phyloP scores from a whole-genome alignment of 768 basidiomycete genomes.

The Flagelloscypha sp. region DNA sequence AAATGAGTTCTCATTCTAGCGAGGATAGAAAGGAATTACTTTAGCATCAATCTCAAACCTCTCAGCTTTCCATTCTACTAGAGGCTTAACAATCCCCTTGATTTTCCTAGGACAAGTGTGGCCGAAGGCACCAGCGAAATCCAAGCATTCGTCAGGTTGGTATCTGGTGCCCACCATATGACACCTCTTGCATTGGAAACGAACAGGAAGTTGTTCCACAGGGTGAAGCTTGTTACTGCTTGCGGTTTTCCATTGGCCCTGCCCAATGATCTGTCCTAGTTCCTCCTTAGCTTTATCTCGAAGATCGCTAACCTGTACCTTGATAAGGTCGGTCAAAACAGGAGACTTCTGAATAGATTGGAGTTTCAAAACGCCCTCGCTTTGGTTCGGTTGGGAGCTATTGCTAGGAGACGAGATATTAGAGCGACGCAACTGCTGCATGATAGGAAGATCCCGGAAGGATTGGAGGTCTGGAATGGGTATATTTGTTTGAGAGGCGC shows the following conservation, averaged over 20 bases:
- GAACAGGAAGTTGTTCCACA: constrained; percentile 46
- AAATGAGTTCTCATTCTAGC: background rate
- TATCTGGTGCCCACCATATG: constrained; percentile 24
- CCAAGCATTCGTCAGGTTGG: constrained; percentile 37
- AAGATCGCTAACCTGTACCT: constrained; percentile 43
- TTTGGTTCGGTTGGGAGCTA: too few relatives aligned
- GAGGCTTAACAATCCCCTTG: constrained; percentile 16
- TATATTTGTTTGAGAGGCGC: constrained; percentile 19
- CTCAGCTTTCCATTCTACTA: constrained; percentile 39
- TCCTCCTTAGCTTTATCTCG: constrained; percentile 30
- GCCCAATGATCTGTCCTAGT: constrained; percentile 41
- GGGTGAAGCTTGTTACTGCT: constrained; percentile 43
- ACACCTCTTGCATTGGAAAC: constrained; percentile 53
- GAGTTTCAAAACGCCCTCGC: constrained; percentile 22
- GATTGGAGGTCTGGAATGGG: constrained; percentile 37
- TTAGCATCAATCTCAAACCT: constrained; percentile 53
- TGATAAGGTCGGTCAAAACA: constrained; percentile 27
- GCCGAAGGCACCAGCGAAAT: constrained; percentile 49
- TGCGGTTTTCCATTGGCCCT: constrained; percentile 42
- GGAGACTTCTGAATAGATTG: background rate
- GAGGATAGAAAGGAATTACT: constrained; percentile 24
- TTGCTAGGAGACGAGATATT: too few relatives aligned
- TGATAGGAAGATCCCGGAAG: constrained; percentile 43
- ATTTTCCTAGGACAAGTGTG: constrained; percentile 39
- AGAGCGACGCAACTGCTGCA: too few relatives aligned